Evolutionary conservation across 257 asterid species (phyloP).

Genomic region (Solanum megistacrolobum): DNA sequence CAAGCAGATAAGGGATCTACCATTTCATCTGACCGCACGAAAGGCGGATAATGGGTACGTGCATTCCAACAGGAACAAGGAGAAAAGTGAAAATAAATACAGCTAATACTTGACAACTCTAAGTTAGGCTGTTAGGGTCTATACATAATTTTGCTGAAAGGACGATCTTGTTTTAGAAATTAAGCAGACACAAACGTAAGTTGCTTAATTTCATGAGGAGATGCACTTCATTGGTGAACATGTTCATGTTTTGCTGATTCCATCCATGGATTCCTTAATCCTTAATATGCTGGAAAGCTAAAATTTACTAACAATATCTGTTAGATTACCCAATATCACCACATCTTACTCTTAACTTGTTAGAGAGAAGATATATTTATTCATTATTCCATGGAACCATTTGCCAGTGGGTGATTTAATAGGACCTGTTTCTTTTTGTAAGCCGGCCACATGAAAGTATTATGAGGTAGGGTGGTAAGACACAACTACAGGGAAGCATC

Average conservation of each 20-base stretch:
- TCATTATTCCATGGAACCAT: not conserved
- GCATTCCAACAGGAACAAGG: not conserved
- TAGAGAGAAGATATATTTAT: not conserved
- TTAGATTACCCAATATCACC: not conserved
- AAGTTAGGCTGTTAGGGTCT: not conserved
- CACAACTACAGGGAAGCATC: not conserved
- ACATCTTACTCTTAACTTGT: not conserved
- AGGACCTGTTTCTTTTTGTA: not conserved
- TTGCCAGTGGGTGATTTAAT: not conserved
- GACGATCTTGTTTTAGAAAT: not conserved
- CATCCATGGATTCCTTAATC: not conserved
- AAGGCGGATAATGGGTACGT: not conserved
- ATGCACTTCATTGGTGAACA: not conserved
- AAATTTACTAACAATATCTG: not conserved
- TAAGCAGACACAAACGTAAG: not conserved
- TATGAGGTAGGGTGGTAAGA: not conserved
- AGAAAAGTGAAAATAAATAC: not conserved
- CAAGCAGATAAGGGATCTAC: not conserved
- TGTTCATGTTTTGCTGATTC: not conserved
- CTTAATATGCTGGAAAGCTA: not conserved
- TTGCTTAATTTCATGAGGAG: not conserved
- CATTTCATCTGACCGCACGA: not conserved
- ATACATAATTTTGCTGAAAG: not conserved
- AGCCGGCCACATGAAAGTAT: not conserved
- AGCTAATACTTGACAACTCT: not conserved